Evolutionary conservation across 495 filamentous ascomycete genomes (phyloP), one percentile per base, ranked within the genome.

Genomic region (Aspergillus mulundensis): DNA sequence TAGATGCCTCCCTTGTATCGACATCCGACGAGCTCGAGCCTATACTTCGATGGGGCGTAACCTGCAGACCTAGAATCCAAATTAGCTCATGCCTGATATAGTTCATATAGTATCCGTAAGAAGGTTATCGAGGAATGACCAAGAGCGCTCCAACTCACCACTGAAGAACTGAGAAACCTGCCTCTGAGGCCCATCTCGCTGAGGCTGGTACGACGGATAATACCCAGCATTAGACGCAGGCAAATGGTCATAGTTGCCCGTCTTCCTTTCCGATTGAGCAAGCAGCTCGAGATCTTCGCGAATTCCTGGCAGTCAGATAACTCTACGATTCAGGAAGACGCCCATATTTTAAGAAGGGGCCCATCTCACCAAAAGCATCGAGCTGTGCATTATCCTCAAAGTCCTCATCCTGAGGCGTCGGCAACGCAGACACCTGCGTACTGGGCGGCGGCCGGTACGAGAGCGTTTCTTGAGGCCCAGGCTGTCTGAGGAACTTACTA

Each of bases 331-430:
- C 34, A 7, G 3, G 34, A 38, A 38, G 20, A 46, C 1, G 15
- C 10, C 4, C 7, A 8, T 56, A 30, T 43, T n/a, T 23, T 7
- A 30, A 15, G 14, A 21, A 15, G 18, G 2, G 0, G 7, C 28
- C 7, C 16, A 1, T 63, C 70, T 63, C 55, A 84, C 81, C 80
- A 65, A 81, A 82, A 3, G 70, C 73, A 73, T 83, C 79, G 19
- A 77, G 64, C 30, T 73, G 51, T 53, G 63, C 23, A 19, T 66
- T 65, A 25, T 39, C 25, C 3, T 30, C 38, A 20, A 30, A 20
- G 5, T 66, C 66, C 43, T 67, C 63, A 19, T 12, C 25, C 14
- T 8, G 46, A 44, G 18, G 47, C 38, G 56, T 16, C 4, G 38
- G 38, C 38, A 18, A 40, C 3, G 12, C 38, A 41, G 54, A 49